These are phyloP conservation scores for Candida cerambycidarum DNA, from an alignment of 805 yeast genomes.

Conservation along the genomic window DNA sequence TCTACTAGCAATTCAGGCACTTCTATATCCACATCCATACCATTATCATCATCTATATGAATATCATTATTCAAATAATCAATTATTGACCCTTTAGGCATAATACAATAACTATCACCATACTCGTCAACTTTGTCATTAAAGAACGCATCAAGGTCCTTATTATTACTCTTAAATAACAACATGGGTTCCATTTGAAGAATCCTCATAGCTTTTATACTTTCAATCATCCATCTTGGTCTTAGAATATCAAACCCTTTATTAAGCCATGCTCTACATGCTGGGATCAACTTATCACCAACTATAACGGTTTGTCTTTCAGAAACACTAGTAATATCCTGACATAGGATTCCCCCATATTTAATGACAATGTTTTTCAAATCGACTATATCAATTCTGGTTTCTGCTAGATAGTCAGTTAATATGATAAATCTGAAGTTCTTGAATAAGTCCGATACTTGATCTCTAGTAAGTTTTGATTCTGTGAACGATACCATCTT, in stretches of 20 bases:
- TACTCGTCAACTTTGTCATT: conserved; percentile 49
- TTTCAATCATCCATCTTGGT: conserved; percentile 74
- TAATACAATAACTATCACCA: conserved; percentile 60
- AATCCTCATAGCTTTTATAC: conserved; percentile 43
- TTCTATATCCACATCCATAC: conserved; percentile 1
- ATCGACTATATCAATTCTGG: conserved; percentile 31
- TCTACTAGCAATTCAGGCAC: conserved; percentile 4
- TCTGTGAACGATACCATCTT: conserved; percentile 6
- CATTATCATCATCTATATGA: not conserved
- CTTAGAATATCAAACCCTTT: conserved; percentile 59
- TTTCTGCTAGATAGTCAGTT: conserved; percentile 25
- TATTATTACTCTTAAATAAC: conserved; percentile 43
- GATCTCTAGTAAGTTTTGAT: conserved; percentile 16
- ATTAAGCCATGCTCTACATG: conserved; percentile 22
- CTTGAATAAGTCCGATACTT: conserved; percentile 36
- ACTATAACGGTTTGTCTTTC: conserved; percentile 19
- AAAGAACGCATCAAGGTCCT: conserved; percentile 20
- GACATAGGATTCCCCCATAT: conserved; percentile 51
- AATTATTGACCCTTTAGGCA: conserved; percentile 8
- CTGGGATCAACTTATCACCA: conserved; percentile 29
- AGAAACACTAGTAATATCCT: not conserved
- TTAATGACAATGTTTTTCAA: conserved; percentile 38
- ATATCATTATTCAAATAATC: conserved; percentile 8
- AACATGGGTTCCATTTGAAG: conserved; percentile 64
- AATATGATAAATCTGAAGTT: conserved; percentile 50